A percentile compares a stretch with the other conserved stretches of the same genome.
Conservation (phyloP, 495 filamentous ascomycete species). For the Lophiostoma macrostomum region DNA sequence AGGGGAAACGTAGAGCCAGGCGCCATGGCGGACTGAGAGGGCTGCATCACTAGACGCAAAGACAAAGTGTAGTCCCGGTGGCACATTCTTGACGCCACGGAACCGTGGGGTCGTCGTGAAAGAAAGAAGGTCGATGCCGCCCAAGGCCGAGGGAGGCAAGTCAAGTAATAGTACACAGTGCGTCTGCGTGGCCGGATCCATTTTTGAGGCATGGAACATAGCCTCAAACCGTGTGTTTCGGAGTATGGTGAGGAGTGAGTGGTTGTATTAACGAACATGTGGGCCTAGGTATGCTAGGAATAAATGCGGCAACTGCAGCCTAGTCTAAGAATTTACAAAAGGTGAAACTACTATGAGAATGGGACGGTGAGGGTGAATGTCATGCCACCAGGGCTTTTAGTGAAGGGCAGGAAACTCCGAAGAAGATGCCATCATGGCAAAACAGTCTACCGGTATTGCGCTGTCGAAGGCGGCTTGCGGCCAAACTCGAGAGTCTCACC, state of each 20-base stretch:
- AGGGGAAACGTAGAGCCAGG: constrained; percentile 53
- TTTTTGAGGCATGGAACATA: constrained; percentile 23
- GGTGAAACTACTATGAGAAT: too few relatives aligned
- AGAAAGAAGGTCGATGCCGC: constrained; percentile 44
- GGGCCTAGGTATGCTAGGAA: neutral
- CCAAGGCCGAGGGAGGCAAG: constrained; percentile 37
- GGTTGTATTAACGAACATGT: neutral
- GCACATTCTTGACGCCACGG: constrained; percentile 58
- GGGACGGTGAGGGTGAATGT: too few relatives aligned
- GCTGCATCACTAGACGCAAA: constrained; percentile 49
- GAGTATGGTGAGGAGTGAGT: constrained; percentile 19
- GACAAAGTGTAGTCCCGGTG: constrained; percentile 58
- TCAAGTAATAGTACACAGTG: constrained; percentile 38
- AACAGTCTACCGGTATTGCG: too few relatives aligned
- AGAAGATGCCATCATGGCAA: too few relatives aligned
- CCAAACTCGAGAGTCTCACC: too few relatives aligned
- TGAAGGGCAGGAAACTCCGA: too few relatives aligned
- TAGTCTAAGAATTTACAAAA: too few relatives aligned
- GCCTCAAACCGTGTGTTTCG: constrained; percentile 22
- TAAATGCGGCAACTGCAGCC: too few relatives aligned
- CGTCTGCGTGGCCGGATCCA: constrained; percentile 22
- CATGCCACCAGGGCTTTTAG: too few relatives aligned
- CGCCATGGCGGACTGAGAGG: constrained; percentile 56
- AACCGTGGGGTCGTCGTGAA: constrained; percentile 49
- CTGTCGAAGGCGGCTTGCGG: too few relatives aligned